Evolutionary conservation across 306 rosid genomes (phyloP).

Genomic region (Vigna hirtella): DNA sequence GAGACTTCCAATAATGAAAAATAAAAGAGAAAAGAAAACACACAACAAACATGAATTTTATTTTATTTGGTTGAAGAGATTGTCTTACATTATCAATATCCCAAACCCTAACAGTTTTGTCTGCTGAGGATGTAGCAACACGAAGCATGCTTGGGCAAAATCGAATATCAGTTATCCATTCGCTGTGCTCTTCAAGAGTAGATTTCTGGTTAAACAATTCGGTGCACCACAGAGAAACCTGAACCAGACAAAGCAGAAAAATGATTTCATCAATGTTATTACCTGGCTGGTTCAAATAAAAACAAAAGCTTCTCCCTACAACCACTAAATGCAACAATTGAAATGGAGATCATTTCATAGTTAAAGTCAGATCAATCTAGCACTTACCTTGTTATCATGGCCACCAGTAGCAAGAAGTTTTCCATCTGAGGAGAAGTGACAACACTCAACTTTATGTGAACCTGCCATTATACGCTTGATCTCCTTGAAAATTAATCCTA

Average conservation of each 20-base stretch:
- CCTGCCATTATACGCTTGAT: slow-evolving; percentile 59
- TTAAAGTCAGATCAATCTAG: slow-evolving; percentile 22
- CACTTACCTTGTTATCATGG: slow-evolving; percentile 72
- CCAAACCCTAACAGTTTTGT: slow-evolving; percentile 87
- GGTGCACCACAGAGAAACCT: slow-evolving; percentile 87
- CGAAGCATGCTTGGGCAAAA: slow-evolving; percentile 69
- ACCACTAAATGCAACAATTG: slow-evolving; percentile 35
- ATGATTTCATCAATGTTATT: background rate
- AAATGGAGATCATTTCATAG: slow-evolving; percentile 36
- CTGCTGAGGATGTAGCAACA: slow-evolving; percentile 89
- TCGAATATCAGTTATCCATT: slow-evolving; percentile 78
- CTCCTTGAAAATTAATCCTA: slow-evolving; percentile 64
- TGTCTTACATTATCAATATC: slow-evolving; percentile 76
- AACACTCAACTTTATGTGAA: slow-evolving; percentile 69
- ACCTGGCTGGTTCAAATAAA: background rate
- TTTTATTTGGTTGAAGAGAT: background rate
- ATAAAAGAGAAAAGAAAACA: background rate
- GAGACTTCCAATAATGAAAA: too few relatives aligned
- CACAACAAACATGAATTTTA: background rate
- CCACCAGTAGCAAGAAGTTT: slow-evolving; percentile 92
- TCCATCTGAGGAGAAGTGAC: slow-evolving; percentile 90
- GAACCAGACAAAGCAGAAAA: slow-evolving; percentile 45
- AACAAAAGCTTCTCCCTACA: slow-evolving; percentile 29
- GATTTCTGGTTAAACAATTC: slow-evolving; percentile 61
- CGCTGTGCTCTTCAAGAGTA: slow-evolving; percentile 76